These are phyloP conservation scores for Gossypium australe DNA, from an alignment of 345 rosid species.

Conservation along the genomic window DNA sequence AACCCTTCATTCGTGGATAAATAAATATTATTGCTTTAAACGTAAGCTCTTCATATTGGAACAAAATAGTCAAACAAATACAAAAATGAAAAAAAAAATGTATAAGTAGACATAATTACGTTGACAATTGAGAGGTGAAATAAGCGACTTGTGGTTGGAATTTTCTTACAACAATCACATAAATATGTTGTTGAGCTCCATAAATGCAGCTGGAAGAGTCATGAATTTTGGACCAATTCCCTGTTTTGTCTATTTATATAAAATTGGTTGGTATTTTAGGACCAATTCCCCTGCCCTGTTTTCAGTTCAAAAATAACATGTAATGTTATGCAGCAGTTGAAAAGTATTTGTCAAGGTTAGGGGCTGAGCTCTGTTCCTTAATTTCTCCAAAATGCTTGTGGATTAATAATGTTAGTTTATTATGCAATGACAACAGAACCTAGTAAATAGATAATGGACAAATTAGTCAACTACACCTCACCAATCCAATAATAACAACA, in stretches of 20 bases:
- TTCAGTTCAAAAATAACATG: not conserved
- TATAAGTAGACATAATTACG: not conserved
- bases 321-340: not conserved
- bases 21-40: not conserved
- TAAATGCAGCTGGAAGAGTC: not conserved
- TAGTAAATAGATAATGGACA: not conserved
- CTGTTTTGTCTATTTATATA: no score
- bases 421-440: not conserved
- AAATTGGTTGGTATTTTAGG: no score
- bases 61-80: not conserved
- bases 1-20: no score
- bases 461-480: not conserved
- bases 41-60: not conserved
- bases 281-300: no score
- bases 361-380: not conserved
- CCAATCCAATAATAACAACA: not conserved
- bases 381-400: not conserved
- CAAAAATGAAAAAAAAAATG: not conserved
- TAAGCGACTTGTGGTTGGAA: not conserved
- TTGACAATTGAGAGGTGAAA: slow-evolving; percentile 1
- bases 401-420: not conserved
- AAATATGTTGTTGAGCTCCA: not conserved
- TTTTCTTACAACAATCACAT: not conserved
- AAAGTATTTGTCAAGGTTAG: not conserved
- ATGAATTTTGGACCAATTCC: not conserved